phyloP scores from a whole-genome alignment of 768 basidiomycete species.

The Trametes cingulata region DNA sequence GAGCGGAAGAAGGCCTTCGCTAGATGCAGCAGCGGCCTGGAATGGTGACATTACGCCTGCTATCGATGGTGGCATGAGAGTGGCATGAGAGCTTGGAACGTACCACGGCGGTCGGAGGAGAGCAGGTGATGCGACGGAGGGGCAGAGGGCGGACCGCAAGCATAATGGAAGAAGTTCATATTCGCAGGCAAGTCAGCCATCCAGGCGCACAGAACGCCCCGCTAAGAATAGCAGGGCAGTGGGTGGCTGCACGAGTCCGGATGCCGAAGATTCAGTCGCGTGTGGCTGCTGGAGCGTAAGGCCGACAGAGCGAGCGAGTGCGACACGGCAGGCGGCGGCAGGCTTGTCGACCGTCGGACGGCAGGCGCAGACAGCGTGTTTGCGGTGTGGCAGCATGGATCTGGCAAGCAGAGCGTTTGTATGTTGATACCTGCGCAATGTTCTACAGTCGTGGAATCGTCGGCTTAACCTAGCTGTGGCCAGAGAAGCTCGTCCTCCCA shows the following conservation, averaged over 20 bases:
- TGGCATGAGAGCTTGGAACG: not conserved
- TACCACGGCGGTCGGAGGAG: not conserved
- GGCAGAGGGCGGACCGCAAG: constrained; percentile 1
- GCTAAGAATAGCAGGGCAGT: not conserved
- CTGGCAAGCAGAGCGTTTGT: constrained; percentile 12
- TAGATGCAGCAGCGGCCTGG: not conserved
- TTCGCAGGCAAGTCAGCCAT: constrained; percentile 8
- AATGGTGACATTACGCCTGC: constrained; percentile 9
- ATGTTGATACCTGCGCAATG: not conserved
- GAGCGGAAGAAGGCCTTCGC: constrained; percentile 4
- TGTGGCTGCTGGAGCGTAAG: not conserved
- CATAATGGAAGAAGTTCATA: constrained; percentile 9
- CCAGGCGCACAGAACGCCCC: not conserved
- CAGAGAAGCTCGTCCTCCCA: constrained; percentile 1
- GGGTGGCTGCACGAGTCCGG: not conserved
- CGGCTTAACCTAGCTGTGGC: constrained; percentile 18
- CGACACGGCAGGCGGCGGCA: not conserved
- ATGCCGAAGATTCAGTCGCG: constrained; percentile 12
- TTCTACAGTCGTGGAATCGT: constrained; percentile 14
- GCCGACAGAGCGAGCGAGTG: not conserved
- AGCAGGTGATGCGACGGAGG: constrained; percentile 14
- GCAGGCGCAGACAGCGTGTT: constrained; percentile 4
- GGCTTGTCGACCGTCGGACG: not conserved
- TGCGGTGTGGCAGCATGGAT: constrained; percentile 3
- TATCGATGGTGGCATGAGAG: constrained; percentile 17